Evolutionary conservation across 1,284 basidiomycete genomes (phyloP).

Genomic region (Ceratobasidium sp.): DNA sequence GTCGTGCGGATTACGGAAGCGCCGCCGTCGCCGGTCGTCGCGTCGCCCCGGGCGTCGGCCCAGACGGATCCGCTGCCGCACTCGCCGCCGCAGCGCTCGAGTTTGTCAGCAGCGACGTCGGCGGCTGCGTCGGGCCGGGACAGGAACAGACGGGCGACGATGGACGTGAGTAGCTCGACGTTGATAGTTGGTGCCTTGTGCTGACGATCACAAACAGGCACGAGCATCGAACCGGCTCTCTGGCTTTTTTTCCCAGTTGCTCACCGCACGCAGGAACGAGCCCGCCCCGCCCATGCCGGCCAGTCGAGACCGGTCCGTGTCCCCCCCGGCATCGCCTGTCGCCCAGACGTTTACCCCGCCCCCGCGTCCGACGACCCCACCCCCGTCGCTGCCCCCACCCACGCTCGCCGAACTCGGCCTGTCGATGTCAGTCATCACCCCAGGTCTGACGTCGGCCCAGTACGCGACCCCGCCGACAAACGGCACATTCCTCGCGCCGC

Average conservation of each 20-base stretch:
- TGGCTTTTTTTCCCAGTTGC: conserved; percentile 40
- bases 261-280: conserved; percentile 19
- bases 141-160: conserved; percentile 30
- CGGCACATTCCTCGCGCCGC: conserved; percentile 80
- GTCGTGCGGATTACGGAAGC: conserved; percentile 30
- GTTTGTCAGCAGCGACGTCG: conserved; percentile 7
- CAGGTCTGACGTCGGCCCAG: conserved; percentile 76
- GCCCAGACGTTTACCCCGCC: conserved; percentile 50
- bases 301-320: conserved; percentile 5
- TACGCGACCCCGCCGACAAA: conserved; percentile 79
- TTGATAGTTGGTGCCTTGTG: neutral
- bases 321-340: conserved; percentile 49
- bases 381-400: conserved; percentile 76
- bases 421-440: conserved; percentile 73
- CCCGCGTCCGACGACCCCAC: conserved; percentile 71
- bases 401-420: conserved; percentile 80
- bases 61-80: conserved; percentile 41
- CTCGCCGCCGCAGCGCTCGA: conserved; percentile 28
- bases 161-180: conserved; percentile 37
- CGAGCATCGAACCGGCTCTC: conserved; percentile 33
- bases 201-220: conserved; percentile 18
- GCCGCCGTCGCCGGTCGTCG: conserved; percentile 1
- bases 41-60: conserved; percentile 30
- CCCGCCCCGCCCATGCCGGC: neutral
- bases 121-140: neutral